Percentiles rank a stretch among this genome's conserved stretches.
These are phyloP conservation scores for Dactylonectria macrodidyma DNA, from an alignment of 2,329 filamentous ascomycete species.

Conservation along the genomic window DNA sequence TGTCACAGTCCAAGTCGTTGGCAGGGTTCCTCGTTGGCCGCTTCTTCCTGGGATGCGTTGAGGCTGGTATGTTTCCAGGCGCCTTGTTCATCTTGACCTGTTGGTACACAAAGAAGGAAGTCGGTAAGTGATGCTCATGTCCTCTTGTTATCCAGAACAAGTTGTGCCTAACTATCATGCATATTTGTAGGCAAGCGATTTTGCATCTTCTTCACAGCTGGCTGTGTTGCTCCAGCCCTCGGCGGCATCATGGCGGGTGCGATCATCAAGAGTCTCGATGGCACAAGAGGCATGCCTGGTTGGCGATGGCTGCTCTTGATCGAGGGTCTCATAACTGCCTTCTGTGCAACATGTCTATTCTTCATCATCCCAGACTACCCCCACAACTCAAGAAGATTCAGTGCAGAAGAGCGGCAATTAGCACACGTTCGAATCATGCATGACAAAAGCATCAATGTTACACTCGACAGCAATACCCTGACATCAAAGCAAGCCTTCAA, in stretches of 20 bases:
- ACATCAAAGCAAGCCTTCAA: conserved; percentile 22
- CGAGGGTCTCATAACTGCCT: conserved; percentile 28
- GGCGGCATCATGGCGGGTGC: conserved; percentile 60
- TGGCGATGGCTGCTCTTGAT: conserved; percentile 37
- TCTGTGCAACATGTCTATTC: conserved; percentile 17
- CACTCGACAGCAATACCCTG: conserved; percentile 21
- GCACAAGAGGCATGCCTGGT: conserved; percentile 43
- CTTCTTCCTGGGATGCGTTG: conserved; percentile 72
- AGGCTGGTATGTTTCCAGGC: conserved; percentile 75
- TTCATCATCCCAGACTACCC: conserved; percentile 41
- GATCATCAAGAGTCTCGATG: conserved; percentile 53
- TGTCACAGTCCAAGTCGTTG: conserved; percentile 29
- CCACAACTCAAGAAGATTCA: conserved; percentile 25
- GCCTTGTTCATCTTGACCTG: conserved; percentile 43
- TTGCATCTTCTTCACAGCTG: conserved; percentile 69
- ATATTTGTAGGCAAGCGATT: conserved; percentile 64
- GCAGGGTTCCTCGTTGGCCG: conserved; percentile 53
- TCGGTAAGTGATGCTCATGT: conserved; percentile 18
- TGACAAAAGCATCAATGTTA: conserved; percentile 36
- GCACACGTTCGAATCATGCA: conserved; percentile 39
- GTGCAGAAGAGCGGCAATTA: conserved; percentile 14
- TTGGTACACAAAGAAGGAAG: conserved; percentile 38
- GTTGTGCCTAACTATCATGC: accelerated
- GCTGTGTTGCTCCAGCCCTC: conserved; percentile 63
- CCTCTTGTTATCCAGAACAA: neutral